Conservation (phyloP, 2,329 filamentous ascomycete genomes). For the Epicoccum nigrum region DNA sequence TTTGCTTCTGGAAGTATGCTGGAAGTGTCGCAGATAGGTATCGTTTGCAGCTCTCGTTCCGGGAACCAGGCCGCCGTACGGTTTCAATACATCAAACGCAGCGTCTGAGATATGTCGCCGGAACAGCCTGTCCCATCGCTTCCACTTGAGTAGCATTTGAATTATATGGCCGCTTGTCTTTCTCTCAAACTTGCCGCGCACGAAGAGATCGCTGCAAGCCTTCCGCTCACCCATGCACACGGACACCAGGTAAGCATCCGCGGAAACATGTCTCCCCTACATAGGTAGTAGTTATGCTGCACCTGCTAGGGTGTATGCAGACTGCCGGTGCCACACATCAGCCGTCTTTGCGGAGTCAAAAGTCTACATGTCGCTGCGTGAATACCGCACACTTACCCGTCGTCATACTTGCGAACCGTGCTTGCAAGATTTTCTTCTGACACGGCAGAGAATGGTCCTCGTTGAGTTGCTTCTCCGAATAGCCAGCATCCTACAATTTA, state of each 20-base stretch:
- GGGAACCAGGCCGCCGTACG: slow-evolving; percentile 14
- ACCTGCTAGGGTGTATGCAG: slow-evolving; percentile 29
- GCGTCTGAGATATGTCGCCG: slow-evolving; percentile 27
- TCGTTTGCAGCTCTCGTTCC: slow-evolving; percentile 15
- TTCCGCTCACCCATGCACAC: slow-evolving; percentile 37
- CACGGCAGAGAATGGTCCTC: slow-evolving; percentile 25
- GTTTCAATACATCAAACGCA: slow-evolving; percentile 26
- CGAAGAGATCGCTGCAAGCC: slow-evolving; percentile 40
- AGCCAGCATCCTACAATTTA: slow-evolving; percentile 20
- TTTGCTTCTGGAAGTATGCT: slow-evolving; percentile 31
- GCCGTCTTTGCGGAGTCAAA: slow-evolving; percentile 28
- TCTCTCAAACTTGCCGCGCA: slow-evolving; percentile 33
- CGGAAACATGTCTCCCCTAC: slow-evolving; percentile 26
- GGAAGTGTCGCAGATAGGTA: slow-evolving; percentile 19
- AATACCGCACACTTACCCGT: slow-evolving; percentile 6
- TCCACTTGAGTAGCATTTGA: neutral
- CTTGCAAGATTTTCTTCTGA: slow-evolving; percentile 24
- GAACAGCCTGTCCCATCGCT: slow-evolving; percentile 7
- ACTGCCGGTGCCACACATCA: slow-evolving; percentile 37
- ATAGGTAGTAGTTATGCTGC: slow-evolving; percentile 29
- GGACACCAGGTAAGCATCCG: slow-evolving; percentile 35
- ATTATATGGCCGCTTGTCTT: slow-evolving; percentile 9
- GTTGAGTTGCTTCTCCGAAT: slow-evolving; percentile 26
- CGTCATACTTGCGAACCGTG: slow-evolving; percentile 6
- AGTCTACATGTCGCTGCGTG: slow-evolving; percentile 28